These are phyloP conservation scores for Boletus sp. DNA, from an alignment of 768 basidiomycete genomes.

Conservation along the genomic window DNA sequence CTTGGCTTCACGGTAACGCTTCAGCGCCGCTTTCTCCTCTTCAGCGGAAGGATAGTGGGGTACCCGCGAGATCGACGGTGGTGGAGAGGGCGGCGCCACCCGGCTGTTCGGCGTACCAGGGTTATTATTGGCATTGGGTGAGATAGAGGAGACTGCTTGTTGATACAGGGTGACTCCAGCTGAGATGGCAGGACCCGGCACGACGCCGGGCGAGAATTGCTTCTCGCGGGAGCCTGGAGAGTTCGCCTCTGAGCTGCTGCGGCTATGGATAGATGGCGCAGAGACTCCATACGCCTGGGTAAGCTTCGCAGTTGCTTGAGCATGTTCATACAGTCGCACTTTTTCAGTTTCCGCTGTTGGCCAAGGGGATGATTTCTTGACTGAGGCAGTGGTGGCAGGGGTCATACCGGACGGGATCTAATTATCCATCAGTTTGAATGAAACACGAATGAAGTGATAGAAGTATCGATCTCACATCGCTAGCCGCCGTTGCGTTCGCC, in stretches of 20 bases:
- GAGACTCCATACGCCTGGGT: conserved; percentile 45
- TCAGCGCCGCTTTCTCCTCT: conserved; percentile 71
- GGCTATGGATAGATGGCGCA: conserved; percentile 24
- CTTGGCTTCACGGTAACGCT: conserved; percentile 67
- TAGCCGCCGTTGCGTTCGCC: conserved; percentile 23
- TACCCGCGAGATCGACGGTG: conserved; percentile 26
- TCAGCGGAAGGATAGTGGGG: conserved; percentile 61
- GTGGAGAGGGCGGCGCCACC: conserved; percentile 28
- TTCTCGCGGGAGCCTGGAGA: conserved; percentile 16
- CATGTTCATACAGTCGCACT: conserved; percentile 60
- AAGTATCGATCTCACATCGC: conserved; percentile 19
- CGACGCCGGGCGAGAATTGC: conserved; percentile 5
- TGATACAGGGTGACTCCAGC: conserved; percentile 43
- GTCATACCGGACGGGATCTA: conserved; percentile 4
- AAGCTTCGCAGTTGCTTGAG: conserved; percentile 60
- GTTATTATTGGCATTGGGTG: conserved; percentile 14
- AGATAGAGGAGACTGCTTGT: conserved; percentile 43
- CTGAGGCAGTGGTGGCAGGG: conserved; percentile 1
- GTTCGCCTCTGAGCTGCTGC: conserved; percentile 29
- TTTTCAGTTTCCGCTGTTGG: conserved; percentile 77
- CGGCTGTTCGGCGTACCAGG: conserved; percentile 21
- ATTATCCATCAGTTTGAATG: conserved; percentile 3
- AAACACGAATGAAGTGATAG: not conserved
- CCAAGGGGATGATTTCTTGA: conserved; percentile 40
- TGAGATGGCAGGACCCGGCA: conserved; percentile 30